Evolutionary conservation across 2,329 filamentous ascomycete genomes (phyloP).

Genomic region (Xenosphaeropsis pyriputrescens): DNA sequence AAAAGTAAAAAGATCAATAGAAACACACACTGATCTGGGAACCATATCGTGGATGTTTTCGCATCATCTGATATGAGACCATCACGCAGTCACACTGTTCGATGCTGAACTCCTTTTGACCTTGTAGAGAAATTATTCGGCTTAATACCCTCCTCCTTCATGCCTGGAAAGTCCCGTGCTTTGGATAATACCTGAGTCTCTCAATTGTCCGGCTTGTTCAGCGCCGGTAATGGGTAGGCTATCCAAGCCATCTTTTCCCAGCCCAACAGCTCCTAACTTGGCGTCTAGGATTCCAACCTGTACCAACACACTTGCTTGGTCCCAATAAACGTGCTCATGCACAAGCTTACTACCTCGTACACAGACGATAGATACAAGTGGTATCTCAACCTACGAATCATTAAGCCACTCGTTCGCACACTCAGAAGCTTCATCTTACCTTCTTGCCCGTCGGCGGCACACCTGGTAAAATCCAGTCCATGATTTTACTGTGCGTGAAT

Average conservation of each 20-base stretch:
- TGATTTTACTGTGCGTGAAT: slow-evolving; percentile 39
- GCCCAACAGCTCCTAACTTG: slow-evolving; percentile 3
- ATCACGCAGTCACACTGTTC: too few relatives aligned
- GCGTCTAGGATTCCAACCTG: slow-evolving; percentile 38
- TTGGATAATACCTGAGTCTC: not conserved
- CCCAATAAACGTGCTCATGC: slow-evolving; percentile 56
- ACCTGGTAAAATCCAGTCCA: slow-evolving; percentile 47
- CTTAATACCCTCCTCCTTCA: too few relatives aligned
- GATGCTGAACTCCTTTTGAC: too few relatives aligned
- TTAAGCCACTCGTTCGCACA: too few relatives aligned
- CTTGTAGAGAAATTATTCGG: too few relatives aligned
- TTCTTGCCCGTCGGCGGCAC: slow-evolving; percentile 37
- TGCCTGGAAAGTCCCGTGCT: not conserved
- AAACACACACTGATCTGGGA: too few relatives aligned
- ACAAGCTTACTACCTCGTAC: slow-evolving; percentile 48
- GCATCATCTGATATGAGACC: too few relatives aligned
- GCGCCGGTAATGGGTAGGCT: slow-evolving; percentile 9
- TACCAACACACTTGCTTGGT: slow-evolving; percentile 47
- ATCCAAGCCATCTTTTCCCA: slow-evolving; percentile 3
- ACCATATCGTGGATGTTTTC: too few relatives aligned
- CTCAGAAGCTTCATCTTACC: slow-evolving; percentile 14
- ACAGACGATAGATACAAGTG: slow-evolving; percentile 34
- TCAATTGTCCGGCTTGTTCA: slow-evolving; percentile 4
- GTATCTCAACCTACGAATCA: slow-evolving; percentile 24
- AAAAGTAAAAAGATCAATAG: too few relatives aligned